A percentile compares a stretch with the other conserved stretches of the same genome.
phyloP scores from a whole-genome alignment of 768 basidiomycete species.

The Pholiota molesta region DNA sequence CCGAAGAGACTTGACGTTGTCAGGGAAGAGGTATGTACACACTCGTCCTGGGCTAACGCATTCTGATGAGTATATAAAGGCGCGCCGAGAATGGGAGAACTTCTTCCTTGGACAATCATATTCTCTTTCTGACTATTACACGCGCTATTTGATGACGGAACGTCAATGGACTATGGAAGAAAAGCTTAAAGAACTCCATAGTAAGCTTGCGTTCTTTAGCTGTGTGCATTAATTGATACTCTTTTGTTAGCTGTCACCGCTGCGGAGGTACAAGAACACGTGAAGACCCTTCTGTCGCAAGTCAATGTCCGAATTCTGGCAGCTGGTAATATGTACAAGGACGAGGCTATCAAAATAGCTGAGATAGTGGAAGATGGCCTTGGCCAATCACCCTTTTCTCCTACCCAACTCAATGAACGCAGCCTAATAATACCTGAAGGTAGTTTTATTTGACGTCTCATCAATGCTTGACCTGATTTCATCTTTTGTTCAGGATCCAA shows the following conservation, averaged over 20 bases:
- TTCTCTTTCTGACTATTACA: constrained; percentile 75
- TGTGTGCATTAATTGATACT: background rate
- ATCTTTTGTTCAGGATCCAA: constrained; percentile 59
- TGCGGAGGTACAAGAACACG: constrained; percentile 71
- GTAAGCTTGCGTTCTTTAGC: constrained; percentile 44
- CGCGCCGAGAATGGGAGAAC: constrained; percentile 81
- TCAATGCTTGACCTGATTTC: background rate
- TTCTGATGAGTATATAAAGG: constrained; percentile 40
- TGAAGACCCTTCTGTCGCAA: constrained; percentile 57
- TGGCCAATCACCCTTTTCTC: constrained; percentile 52
- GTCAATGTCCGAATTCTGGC: constrained; percentile 75
- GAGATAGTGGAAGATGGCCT: constrained; percentile 73
- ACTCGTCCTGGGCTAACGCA: background rate
- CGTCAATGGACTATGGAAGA: constrained; percentile 79
- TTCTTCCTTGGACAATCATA: constrained; percentile 87
- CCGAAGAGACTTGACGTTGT: constrained; percentile 78
- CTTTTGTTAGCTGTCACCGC: constrained; percentile 64
- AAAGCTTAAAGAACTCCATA: constrained; percentile 69
- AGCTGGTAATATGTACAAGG: constrained; percentile 82
- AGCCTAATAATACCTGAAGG: constrained; percentile 73
- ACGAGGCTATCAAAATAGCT: constrained; percentile 78
- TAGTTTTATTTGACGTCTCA: constrained; percentile 27
- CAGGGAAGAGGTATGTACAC: constrained; percentile 72
- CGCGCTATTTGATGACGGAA: constrained; percentile 69
- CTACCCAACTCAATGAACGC: constrained; percentile 55